Evolutionary conservation across 2,329 filamentous ascomycete species (phyloP), one percentile per base, ranked within the genome.

Genomic region (Hypoxylon rubiginosum): DNA sequence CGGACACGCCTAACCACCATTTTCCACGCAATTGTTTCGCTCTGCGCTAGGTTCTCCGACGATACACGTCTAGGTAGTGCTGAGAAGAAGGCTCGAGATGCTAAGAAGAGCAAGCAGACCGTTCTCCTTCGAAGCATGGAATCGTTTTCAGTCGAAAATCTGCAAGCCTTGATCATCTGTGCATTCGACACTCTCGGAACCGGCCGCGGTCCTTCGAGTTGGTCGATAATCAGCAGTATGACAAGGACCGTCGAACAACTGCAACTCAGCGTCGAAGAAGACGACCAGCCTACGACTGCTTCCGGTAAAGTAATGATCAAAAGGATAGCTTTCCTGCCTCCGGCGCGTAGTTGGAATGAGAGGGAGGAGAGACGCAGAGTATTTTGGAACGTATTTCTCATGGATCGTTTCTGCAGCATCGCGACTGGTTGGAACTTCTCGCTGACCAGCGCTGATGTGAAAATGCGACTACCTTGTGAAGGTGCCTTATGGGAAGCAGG

Each of bases 401-500:
- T 80, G 13, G 79, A 81, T 62, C 69, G 78, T 10, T 82, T 83
- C 74, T 79, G 76, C 69, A 72, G 73, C 73, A 79, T 82, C 13
- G 75, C 75, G 11, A 82, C 79, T 3, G 80, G 80, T 6, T 77
- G 77, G 77, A 79, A 79, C 56, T 76, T 75, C 1, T 78, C 74
- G 46, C 67, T 80, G 4, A 77, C 76, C 7, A 69, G 70, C 11
- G 72, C 74, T 6, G 77, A 79, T 64, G 74, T 79, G 24, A 73
- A 72, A 26, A 73, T 75, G 8, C 73, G 77, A 24, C 68, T 80
- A 2, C 79, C 79, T 2, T 77, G 77, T 6, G 81, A 83, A 24
- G 82, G 82, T 0, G 76, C 74, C 0, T 69, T 79, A 3, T 84
- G 82, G 82, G 75, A 78, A 17, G 78, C 78, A 49, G 72, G 78